A percentile compares a stretch with the other conserved stretches of the same genome.
These are phyloP conservation scores for Pochonia chlamydosporia DNA, from an alignment of 2,329 filamentous ascomycete genomes.

Conservation along the genomic window DNA sequence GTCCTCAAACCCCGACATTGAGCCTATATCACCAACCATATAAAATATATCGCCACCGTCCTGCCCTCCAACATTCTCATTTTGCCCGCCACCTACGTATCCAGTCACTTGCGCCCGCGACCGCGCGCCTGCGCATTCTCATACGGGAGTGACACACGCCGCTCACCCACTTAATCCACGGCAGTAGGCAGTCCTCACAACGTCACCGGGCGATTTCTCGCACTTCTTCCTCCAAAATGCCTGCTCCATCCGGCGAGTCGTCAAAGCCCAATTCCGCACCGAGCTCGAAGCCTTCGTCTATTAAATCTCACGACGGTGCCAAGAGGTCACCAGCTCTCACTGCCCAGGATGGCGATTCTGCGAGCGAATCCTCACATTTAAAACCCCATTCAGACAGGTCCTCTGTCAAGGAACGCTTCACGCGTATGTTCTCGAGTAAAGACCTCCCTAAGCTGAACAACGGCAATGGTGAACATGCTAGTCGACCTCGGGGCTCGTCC, in stretches of 20 bases:
- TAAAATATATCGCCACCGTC: too few species aligned
- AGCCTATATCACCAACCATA: too few species aligned
- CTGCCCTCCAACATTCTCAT: too few species aligned
- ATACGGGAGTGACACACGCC: background rate
- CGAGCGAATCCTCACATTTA: constrained; percentile 15
- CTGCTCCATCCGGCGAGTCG: constrained; percentile 5
- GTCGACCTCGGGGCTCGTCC: constrained; percentile 30
- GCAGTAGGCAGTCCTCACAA: constrained; percentile 1
- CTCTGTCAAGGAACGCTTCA: constrained; percentile 58
- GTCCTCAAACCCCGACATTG: background rate
- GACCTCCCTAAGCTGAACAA: constrained; percentile 34
- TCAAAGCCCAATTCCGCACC: constrained; percentile 7
- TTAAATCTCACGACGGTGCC: constrained; percentile 35
- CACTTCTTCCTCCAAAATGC: constrained; percentile 2
- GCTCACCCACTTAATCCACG: background rate
- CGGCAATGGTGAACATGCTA: constrained; percentile 26
- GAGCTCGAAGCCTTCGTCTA: constrained; percentile 9
- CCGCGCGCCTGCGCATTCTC: background rate
- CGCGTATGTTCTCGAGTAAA: constrained; percentile 60
- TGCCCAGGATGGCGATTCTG: constrained; percentile 31
- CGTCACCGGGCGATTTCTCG: background rate
- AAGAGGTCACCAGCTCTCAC: constrained; percentile 33
- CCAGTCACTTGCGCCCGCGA: background rate
- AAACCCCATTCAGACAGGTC: constrained; percentile 45
- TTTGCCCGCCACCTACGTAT: background rate